These are phyloP conservation scores for Podospora australis DNA, from an alignment of 495 filamentous ascomycete genomes.

Conservation along the genomic window DNA sequence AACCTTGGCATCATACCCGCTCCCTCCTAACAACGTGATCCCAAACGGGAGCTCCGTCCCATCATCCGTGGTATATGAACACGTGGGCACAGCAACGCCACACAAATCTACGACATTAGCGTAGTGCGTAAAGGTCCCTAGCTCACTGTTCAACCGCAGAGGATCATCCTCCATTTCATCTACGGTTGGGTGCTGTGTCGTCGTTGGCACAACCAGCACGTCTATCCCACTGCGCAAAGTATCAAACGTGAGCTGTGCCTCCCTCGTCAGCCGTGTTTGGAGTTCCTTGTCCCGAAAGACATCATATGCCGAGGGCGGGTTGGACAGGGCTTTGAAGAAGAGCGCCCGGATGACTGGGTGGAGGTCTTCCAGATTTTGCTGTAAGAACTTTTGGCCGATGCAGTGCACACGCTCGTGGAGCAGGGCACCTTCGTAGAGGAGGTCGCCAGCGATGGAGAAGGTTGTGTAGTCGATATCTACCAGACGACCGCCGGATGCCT, in stretches of 20 bases:
- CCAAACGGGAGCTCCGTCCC: slow-evolving; percentile 54
- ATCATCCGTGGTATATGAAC: too few species aligned
- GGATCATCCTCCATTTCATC: slow-evolving; percentile 51
- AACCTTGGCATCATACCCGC: slow-evolving; percentile 49
- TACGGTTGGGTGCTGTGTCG: slow-evolving; percentile 53
- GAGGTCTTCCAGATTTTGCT: slow-evolving; percentile 35
- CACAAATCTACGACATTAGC: slow-evolving; percentile 62
- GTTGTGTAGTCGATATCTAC: slow-evolving; percentile 45
- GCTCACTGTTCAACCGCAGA: slow-evolving; percentile 45
- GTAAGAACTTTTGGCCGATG: slow-evolving; percentile 20
- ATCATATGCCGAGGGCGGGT: slow-evolving; percentile 45
- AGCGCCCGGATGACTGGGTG: slow-evolving; percentile 51
- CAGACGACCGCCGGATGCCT: slow-evolving; percentile 42
- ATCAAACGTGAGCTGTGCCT: slow-evolving; percentile 43
- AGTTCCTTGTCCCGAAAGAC: slow-evolving; percentile 53
- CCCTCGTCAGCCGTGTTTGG: slow-evolving; percentile 36
- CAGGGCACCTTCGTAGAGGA: slow-evolving; percentile 52
- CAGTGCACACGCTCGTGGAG: slow-evolving; percentile 50
- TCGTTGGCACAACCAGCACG: slow-evolving; percentile 55
- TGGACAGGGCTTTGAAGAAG: slow-evolving; percentile 40
- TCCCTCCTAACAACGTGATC: slow-evolving; percentile 53
- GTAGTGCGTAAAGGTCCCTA: slow-evolving; percentile 58
- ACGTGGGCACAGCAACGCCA: slow-evolving; percentile 52
- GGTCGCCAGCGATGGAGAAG: slow-evolving; percentile 49
- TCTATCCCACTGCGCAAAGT: slow-evolving; percentile 42